Evolutionary conservation across 106 monocot species (phyloP), one percentile per base, ranked within the genome.

Genomic region (Xerophyta viscosa): DNA sequence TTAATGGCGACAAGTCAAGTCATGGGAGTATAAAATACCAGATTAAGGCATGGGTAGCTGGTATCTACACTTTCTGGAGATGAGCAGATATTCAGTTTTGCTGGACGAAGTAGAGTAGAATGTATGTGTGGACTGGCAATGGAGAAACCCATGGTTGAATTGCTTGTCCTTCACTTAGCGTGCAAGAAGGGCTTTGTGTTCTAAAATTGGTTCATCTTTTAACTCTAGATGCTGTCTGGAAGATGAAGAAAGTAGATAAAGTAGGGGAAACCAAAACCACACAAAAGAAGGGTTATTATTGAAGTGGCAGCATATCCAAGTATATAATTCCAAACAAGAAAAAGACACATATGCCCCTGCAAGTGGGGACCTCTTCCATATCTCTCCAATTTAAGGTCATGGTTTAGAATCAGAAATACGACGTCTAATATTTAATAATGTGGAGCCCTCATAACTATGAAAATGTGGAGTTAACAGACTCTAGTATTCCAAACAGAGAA

Each of bases 61-160:
- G 31, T 21, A 46, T 15, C 9, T 66, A 77, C 69, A 30, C 65
- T 57, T 58, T 9, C 27, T 21, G 69, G 41, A 31, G 63, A 42
- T 20, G 57, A 43, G 47, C 31, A 20, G 12, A 24, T 12, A 27
- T 62, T 50, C 29, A 22, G 14, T 20, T 42, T 78, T 50, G 50
- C 29, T 30, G 59, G 46, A 12, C 45, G 61, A 33, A 73, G 66
- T 33, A 63, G 29, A 42, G 53, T 22, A 47, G 11, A 37, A 47
- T 45, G 66, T 19, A 62, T 9, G 18, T 51, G 74, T 20, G 68
- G 44, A 56, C 68, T 76, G 56, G 64, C 53, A 30, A 79, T 51
- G 42, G 76, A 80, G 53, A 77, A 63, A 12, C 70, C 67, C 84
- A 84, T 80, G 26, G 76, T 31, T 58, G 66, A 48, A 26, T 30